Evolutionary conservation across 164 flowering plant genomes (phyloP).

Genomic region (Pachysandra terminalis): DNA sequence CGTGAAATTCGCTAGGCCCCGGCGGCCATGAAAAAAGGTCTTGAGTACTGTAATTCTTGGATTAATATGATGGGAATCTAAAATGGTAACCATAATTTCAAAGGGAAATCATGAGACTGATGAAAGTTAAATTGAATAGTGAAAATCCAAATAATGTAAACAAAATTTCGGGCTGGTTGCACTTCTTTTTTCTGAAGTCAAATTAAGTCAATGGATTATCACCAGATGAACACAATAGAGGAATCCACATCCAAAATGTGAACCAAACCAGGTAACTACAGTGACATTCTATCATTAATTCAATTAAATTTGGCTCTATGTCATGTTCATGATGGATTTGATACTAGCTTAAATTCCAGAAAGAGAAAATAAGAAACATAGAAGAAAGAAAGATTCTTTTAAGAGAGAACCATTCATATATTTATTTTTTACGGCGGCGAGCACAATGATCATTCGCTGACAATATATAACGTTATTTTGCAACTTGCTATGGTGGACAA

Average conservation of each 20-base stretch:
- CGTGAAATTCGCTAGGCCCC: constrained; percentile 5
- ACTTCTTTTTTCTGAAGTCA: too few species aligned
- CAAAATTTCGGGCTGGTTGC: neutral
- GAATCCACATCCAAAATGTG: too few species aligned
- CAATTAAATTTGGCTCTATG: too few species aligned
- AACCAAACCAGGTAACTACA: too few species aligned
- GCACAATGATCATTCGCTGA: constrained; percentile 1
- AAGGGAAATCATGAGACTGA: constrained; percentile 16
- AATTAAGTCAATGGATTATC: too few species aligned
- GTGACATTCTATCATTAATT: too few species aligned
- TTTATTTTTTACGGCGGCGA: too few species aligned
- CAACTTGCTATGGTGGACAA: neutral
- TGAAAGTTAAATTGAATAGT: neutral
- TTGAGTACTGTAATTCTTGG: neutral
- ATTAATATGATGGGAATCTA: constrained; percentile 9
- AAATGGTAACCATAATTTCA: constrained; percentile 19
- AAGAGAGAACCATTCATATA: neutral
- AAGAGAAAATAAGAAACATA: neutral
- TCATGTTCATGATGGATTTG: neutral
- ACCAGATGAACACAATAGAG: too few species aligned
- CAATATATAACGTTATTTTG: neutral
- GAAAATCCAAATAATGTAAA: neutral
- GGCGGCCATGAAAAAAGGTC: constrained; percentile 4
- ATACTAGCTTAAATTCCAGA: neutral
- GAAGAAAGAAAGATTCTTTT: neutral